Percentiles rank a stretch among this genome's conserved stretches.
Conservation (phyloP, 345 rosid species). For the Capsella bursapastoris region DNA sequence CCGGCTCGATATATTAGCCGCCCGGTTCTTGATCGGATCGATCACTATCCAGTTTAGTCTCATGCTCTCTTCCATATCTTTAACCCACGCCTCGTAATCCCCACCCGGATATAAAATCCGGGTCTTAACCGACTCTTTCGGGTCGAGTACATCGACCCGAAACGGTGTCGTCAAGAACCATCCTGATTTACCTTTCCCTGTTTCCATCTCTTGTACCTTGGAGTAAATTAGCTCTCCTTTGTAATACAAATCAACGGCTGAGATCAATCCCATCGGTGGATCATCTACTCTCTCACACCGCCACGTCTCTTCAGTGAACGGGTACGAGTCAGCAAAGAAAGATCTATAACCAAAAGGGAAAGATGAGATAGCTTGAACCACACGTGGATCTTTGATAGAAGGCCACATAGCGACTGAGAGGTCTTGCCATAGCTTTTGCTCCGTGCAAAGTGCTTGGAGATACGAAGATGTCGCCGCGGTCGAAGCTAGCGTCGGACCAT, state of each 20-base stretch:
- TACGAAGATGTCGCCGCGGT: slow-evolving; percentile 62
- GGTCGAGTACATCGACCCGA: slow-evolving; percentile 61
- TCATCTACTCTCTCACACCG: background rate
- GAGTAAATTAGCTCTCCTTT: slow-evolving; percentile 52
- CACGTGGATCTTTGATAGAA: slow-evolving; percentile 52
- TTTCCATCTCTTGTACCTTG: slow-evolving; percentile 52
- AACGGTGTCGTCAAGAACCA: slow-evolving; percentile 72
- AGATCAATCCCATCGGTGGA: slow-evolving; percentile 50
- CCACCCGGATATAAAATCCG: slow-evolving; percentile 39
- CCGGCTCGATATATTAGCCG: slow-evolving; percentile 64
- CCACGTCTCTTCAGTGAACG: slow-evolving; percentile 47
- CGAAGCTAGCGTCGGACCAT: slow-evolving; percentile 77
- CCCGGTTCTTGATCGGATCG: slow-evolving; percentile 61
- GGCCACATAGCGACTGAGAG: slow-evolving; percentile 72
- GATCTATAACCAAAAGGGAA: slow-evolving; percentile 58
- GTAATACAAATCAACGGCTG: slow-evolving; percentile 77
- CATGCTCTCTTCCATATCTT: slow-evolving; percentile 57
- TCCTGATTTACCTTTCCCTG: slow-evolving; percentile 41
- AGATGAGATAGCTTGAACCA: slow-evolving; percentile 50
- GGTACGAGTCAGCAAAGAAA: slow-evolving; percentile 72
- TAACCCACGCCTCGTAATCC: slow-evolving; percentile 50
- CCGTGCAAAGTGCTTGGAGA: slow-evolving; percentile 54
- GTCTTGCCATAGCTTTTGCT: slow-evolving; percentile 63
- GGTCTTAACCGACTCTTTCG: slow-evolving; percentile 52
- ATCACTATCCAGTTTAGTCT: slow-evolving; percentile 69